A percentile compares a stretch with the other conserved stretches of the same genome.
These are phyloP conservation scores for Suillus cothurnatus DNA, from an alignment of 768 basidiomycete species.

Conservation along the genomic window DNA sequence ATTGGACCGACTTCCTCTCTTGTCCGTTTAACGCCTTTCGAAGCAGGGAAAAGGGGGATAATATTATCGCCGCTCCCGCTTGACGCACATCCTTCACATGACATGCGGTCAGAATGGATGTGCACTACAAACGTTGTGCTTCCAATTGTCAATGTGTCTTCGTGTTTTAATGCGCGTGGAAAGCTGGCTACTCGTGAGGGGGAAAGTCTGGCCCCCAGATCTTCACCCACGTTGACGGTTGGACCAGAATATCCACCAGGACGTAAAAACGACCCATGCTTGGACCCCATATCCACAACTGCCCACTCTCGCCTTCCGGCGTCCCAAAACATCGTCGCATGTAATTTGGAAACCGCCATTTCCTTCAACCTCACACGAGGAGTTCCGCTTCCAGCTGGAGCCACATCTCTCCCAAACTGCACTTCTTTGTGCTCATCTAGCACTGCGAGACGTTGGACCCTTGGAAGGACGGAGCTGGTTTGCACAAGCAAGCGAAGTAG, in stretches of 20 bases:
- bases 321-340: constrained; percentile 78
- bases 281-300: constrained; percentile 83
- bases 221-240: constrained; percentile 20
- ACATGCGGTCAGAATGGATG: constrained; percentile 61
- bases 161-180: constrained; percentile 62
- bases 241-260: constrained; percentile 22
- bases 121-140: constrained; percentile 72
- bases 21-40: constrained; percentile 25
- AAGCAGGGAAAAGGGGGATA: constrained; percentile 53
- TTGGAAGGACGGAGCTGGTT: constrained; percentile 50
- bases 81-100: constrained; percentile 63
- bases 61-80: constrained; percentile 44
- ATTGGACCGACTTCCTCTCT: constrained; percentile 14
- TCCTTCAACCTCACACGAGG: constrained; percentile 79
- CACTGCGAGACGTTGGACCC: constrained; percentile 52
- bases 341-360: constrained; percentile 82
- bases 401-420: constrained; percentile 74
- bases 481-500: constrained; percentile 42
- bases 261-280: constrained; percentile 77
- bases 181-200: constrained; percentile 67
- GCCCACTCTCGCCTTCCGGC: constrained; percentile 60
- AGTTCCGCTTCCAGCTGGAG: constrained; percentile 48
- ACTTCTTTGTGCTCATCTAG: constrained; percentile 65
- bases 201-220: constrained; percentile 55
- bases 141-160: constrained; percentile 68